Evolutionary conservation across 2,329 filamentous ascomycete genomes (phyloP).

Genomic region (Clonostachys rosea): DNA sequence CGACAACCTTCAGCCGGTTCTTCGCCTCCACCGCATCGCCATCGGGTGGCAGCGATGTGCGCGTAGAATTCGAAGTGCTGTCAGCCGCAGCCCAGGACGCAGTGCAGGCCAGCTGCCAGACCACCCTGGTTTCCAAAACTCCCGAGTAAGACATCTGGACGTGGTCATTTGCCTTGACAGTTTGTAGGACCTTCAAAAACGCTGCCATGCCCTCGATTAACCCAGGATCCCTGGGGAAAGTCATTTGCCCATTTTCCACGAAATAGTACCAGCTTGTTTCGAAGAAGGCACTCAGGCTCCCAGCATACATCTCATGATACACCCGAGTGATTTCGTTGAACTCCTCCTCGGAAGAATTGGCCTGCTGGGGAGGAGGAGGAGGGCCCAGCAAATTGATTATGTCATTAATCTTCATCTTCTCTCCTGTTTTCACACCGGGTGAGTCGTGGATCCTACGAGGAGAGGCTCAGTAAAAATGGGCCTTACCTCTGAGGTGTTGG

Average conservation of each 20-base stretch:
- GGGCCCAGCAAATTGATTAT: slow-evolving; percentile 61
- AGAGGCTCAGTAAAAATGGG: too few relatives aligned
- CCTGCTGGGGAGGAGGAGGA: slow-evolving; percentile 48
- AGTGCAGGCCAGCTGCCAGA: slow-evolving; percentile 55
- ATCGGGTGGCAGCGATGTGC: slow-evolving; percentile 36
- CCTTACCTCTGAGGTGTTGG: too few relatives aligned
- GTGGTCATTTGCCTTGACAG: slow-evolving; percentile 42
- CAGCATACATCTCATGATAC: slow-evolving; percentile 73
- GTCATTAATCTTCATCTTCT: slow-evolving; percentile 67
- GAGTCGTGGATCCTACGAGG: neutral
- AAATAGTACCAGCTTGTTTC: slow-evolving; percentile 80
- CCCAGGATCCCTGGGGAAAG: slow-evolving; percentile 45
- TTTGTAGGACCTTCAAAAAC: slow-evolving; percentile 53
- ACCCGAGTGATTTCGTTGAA: slow-evolving; percentile 66
- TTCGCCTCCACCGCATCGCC: slow-evolving; percentile 61
- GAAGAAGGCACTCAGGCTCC: slow-evolving; percentile 69
- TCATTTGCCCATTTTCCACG: slow-evolving; percentile 33
- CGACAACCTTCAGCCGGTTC: slow-evolving; percentile 70
- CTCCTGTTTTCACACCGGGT: too few relatives aligned
- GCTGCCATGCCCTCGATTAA: slow-evolving; percentile 64
- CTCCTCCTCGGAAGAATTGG: slow-evolving; percentile 43
- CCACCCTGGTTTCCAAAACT: slow-evolving; percentile 50
- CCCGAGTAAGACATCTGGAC: slow-evolving; percentile 48
- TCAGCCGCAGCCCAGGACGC: slow-evolving; percentile 29
- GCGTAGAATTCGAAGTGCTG: slow-evolving; percentile 23